These are phyloP conservation scores for Paxillus ammoniavirescens DNA, from an alignment of 768 basidiomycete genomes.

Conservation along the genomic window DNA sequence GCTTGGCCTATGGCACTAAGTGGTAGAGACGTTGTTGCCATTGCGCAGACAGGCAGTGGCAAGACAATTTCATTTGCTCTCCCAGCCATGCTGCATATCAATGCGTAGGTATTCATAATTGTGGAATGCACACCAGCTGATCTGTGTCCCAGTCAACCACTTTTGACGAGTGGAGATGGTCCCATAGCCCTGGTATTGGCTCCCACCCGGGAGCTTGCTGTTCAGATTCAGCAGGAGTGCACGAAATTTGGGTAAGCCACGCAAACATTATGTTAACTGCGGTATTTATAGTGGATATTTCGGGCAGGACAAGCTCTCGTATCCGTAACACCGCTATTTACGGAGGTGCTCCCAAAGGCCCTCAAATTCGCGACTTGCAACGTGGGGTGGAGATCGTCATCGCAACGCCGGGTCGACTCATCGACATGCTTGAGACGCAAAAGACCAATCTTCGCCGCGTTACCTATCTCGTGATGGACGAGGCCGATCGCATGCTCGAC, in stretches of 20 bases:
- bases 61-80: constrained; percentile 99
- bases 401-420: constrained; percentile 99
- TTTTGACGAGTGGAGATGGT: constrained; percentile 91
- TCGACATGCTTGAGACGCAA: constrained; percentile 96
- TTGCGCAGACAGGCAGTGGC: constrained; percentile 97
- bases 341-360: constrained; percentile 97
- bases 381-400: constrained; percentile 98
- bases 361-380: constrained; percentile 96
- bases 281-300: constrained; percentile 3
- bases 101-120: constrained; percentile 65
- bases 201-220: constrained; percentile 96
- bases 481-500: constrained; percentile 99
- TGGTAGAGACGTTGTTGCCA: constrained; percentile 92
- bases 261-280: neutral
- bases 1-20: constrained; percentile 99
- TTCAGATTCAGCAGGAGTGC: constrained; percentile 98
- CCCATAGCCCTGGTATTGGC: constrained; percentile 97
- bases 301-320: constrained; percentile 74
- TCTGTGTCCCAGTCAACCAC: constrained; percentile 66
- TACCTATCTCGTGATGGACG: constrained; percentile 98
- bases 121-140: neutral
- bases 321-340: constrained; percentile 99
- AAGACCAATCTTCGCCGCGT: constrained; percentile 96
- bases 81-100: constrained; percentile 99
- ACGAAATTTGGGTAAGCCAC: constrained; percentile 89